Evolutionary conservation across 1,284 basidiomycete genomes (phyloP).

Genomic region (Puccinia triticina): DNA sequence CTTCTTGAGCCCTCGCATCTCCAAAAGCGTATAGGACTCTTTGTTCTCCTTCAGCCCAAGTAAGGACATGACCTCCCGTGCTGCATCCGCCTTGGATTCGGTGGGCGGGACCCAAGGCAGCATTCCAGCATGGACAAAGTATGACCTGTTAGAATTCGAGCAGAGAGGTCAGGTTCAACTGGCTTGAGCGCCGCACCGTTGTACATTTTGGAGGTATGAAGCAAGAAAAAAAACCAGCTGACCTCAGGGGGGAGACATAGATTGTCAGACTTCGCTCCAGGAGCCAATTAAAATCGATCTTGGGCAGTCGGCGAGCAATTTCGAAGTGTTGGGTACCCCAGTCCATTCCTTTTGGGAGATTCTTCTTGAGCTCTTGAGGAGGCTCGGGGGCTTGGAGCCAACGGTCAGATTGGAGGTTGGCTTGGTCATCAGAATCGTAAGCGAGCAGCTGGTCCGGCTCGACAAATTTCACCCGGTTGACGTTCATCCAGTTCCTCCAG

Average conservation of each 20-base stretch:
- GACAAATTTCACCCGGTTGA: background rate
- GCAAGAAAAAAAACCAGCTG: background rate
- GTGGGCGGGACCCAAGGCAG: constrained; percentile 32
- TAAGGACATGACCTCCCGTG: background rate
- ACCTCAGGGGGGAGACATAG: constrained; percentile 32
- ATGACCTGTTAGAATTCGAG: constrained; percentile 10
- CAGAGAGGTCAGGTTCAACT: background rate
- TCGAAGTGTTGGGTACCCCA: constrained; percentile 50
- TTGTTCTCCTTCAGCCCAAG: constrained; percentile 26
- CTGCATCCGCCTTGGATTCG: background rate
- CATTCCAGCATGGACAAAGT: constrained; percentile 50
- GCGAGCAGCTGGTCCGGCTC: background rate
- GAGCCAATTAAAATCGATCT: constrained; percentile 41
- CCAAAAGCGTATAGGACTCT: constrained; percentile 34
- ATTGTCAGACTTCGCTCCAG: constrained; percentile 27
- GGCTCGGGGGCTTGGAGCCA: constrained; percentile 28
- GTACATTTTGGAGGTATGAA: background rate
- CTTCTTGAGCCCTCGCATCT: constrained; percentile 38
- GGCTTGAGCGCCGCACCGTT: no score
- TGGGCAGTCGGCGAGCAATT: constrained; percentile 39
- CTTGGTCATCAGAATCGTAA: background rate
- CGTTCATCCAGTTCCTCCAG: constrained; percentile 50
- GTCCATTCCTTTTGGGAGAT: constrained; percentile 45
- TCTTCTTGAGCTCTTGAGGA: constrained; percentile 22
- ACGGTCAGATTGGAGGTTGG: constrained; percentile 25